Base-by-base conservation (phyloP, 1,284 basidiomycete species). In the Bjerkandera adusta region DNA sequence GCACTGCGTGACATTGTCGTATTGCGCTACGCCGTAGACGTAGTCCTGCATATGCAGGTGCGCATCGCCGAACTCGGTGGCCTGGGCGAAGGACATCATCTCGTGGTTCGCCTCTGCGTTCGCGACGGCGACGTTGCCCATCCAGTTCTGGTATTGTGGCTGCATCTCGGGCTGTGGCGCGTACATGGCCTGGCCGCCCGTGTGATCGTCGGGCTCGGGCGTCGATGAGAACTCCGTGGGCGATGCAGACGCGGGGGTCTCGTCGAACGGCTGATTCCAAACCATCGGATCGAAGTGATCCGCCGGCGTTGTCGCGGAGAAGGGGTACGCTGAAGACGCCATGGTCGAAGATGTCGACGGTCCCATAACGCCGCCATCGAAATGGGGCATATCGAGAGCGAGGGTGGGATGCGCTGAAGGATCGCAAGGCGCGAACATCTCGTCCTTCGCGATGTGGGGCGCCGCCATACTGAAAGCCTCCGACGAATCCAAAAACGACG, bases 401-500 rank as follows among this genome's bases (percentile, higher is more conserved):
- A 45, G 15, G 26, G 25, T 7, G 62, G 47, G 21, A n/a, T n/a
- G n/a, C n/a, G n/a, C n/a, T n/a, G n/a, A n/a, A n/a, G n/a, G n/a
- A n/a, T n/a, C n/a, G n/a, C n/a, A n/a, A n/a, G n/a, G n/a, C n/a
- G n/a, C n/a, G n/a, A n/a, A n/a, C 62, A 44, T 22, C 52, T 55
- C 39, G 33, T 36, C 43, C n/a, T 43, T 12, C 2, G n/a, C 37
- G 13, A 18, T 25, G 33, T 51, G 27, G 36, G 47, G 29, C 0
- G 65, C 62, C 1, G 64, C 58, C 35, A 68, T 54, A 43, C 53
- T 52, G 30, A 61, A 52, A 44, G 49, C 52, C 49, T 59, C 51
- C 15, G 48, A 42, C n/a, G 56, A 52, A 15, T 68, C 63, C 40
- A 74, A 60, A 62, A 75, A 80, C 3, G 65, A 59, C 1, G 68